phyloP scores from a whole-genome alignment of 352 stramenopile genomes.

The Phytophthora aleatoria region DNA sequence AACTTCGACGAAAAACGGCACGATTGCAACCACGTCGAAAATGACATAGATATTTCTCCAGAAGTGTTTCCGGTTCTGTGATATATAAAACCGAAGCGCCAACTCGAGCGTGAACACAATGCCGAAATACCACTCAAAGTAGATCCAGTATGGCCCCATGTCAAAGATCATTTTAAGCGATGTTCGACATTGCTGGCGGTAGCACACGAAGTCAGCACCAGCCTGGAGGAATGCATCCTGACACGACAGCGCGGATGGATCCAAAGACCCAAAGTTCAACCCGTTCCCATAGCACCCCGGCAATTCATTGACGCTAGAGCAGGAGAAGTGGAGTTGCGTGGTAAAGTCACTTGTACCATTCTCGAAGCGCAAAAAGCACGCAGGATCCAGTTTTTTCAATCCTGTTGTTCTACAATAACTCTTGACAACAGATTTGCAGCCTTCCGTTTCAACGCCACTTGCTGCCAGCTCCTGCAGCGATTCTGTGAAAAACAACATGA shows the following conservation, averaged over 20 bases:
- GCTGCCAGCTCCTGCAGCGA: conserved; percentile 67
- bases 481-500: conserved; percentile 75
- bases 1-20: conserved; percentile 73
- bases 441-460: conserved; percentile 45
- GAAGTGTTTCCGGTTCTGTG: conserved; percentile 39
- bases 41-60: conserved; percentile 65
- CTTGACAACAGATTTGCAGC: conserved; percentile 54
- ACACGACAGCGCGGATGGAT: conserved; percentile 32
- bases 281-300: conserved; percentile 52
- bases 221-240: conserved; percentile 34
- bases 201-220: conserved; percentile 50
- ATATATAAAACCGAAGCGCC: conserved; percentile 59
- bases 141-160: conserved; percentile 81
- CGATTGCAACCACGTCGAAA: conserved; percentile 66
- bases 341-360: conserved; percentile 40
- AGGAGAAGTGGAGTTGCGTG: conserved; percentile 52
- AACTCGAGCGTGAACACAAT: conserved; percentile 63
- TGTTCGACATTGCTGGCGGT: conserved; percentile 49
- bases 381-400: conserved; percentile 38
- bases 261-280: conserved; percentile 59
- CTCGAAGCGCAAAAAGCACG: conserved; percentile 51
- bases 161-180: conserved; percentile 44
- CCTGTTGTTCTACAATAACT: conserved; percentile 53
- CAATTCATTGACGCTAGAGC: conserved; percentile 15
- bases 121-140: conserved; percentile 74